Evolutionary conservation across 768 basidiomycete genomes (phyloP).

Genomic region (Suillus subalutaceus): DNA sequence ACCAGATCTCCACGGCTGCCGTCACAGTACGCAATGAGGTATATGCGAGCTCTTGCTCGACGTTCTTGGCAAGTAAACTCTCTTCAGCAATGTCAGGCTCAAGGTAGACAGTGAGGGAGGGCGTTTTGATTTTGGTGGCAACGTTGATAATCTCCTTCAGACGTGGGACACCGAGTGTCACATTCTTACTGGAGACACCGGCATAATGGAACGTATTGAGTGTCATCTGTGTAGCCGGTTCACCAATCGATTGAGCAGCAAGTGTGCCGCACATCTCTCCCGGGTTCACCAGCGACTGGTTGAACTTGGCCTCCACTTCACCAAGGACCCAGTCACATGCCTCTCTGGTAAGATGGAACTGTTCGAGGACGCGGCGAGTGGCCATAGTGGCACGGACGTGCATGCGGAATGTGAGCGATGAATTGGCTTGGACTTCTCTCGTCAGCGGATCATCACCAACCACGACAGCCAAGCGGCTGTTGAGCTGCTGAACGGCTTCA

Average conservation of each 20-base stretch:
- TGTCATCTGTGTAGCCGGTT: constrained; percentile 99
- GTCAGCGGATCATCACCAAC: constrained; percentile 82
- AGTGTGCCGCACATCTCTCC: constrained; percentile 99
- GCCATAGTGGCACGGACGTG: constrained; percentile 91
- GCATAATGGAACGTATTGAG: constrained; percentile 99
- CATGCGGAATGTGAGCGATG: constrained; percentile 91
- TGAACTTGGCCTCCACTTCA: constrained; percentile 96
- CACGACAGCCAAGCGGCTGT: constrained; percentile 80
- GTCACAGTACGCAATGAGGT: constrained; percentile 95
- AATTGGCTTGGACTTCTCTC: constrained; percentile 80
- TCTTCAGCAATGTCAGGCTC: constrained; percentile 68
- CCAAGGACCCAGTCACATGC: constrained; percentile 98
- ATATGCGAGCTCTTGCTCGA: constrained; percentile 91
- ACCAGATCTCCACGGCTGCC: constrained; percentile 95
- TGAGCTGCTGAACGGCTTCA: constrained; percentile 73
- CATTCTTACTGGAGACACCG: constrained; percentile 99
- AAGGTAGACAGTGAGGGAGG: constrained; percentile 92
- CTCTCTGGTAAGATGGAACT: constrained; percentile 84
- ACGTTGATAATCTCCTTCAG: constrained; percentile 99
- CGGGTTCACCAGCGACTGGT: constrained; percentile 87
- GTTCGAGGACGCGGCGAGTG: constrained; percentile 83
- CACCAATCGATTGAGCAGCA: constrained; percentile 98
- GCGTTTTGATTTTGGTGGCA: constrained; percentile 97
- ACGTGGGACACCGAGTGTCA: constrained; percentile 98
- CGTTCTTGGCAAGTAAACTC: constrained; percentile 72